Percentiles rank a stretch among this genome's conserved stretches.
Evolutionary conservation across 1,284 basidiomycete species (phyloP).

Genomic region (Pterulicium gracile): DNA sequence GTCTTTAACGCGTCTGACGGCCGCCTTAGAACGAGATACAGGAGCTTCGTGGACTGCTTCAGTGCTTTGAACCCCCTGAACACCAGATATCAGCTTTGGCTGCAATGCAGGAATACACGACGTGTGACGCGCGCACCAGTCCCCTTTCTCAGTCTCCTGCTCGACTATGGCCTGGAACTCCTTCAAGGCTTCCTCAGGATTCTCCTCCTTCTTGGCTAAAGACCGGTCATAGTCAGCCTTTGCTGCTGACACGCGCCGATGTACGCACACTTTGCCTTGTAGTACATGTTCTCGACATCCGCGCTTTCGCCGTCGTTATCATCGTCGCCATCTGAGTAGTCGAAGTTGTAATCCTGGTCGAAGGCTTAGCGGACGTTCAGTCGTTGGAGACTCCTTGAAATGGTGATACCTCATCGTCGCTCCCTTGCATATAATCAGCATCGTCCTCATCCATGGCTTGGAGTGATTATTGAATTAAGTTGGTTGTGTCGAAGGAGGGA

Average conservation of each 20-base stretch:
- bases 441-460: slow-evolving; percentile 77
- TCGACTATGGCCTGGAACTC: slow-evolving; percentile 85
- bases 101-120: no score
- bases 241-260: slow-evolving; percentile 2
- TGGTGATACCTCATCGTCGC: slow-evolving; percentile 59
- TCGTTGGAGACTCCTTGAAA: slow-evolving; percentile 5
- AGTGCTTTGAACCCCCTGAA: slow-evolving; percentile 96
- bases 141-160: slow-evolving; percentile 83
- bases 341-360: slow-evolving; percentile 89
- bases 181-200: slow-evolving; percentile 80
- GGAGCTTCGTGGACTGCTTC: slow-evolving; percentile 94
- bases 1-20: slow-evolving; percentile 81
- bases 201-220: slow-evolving; percentile 84
- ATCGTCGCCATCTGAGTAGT: slow-evolving; percentile 89
- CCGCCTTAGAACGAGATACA: slow-evolving; percentile 71
- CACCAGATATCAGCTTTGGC: background rate
- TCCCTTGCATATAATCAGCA: slow-evolving; percentile 83
- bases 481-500: background rate
- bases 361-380: slow-evolving; percentile 6
- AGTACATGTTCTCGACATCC: slow-evolving; percentile 99
- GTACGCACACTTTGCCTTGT: slow-evolving; percentile 84
- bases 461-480: background rate
- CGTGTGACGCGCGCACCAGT: slow-evolving; percentile 50
- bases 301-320: slow-evolving; percentile 71
- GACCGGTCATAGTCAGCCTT: slow-evolving; percentile 6